Conservation (phyloP, 768 basidiomycete species). For the Pleurotus salmoneostramineus region DNA sequence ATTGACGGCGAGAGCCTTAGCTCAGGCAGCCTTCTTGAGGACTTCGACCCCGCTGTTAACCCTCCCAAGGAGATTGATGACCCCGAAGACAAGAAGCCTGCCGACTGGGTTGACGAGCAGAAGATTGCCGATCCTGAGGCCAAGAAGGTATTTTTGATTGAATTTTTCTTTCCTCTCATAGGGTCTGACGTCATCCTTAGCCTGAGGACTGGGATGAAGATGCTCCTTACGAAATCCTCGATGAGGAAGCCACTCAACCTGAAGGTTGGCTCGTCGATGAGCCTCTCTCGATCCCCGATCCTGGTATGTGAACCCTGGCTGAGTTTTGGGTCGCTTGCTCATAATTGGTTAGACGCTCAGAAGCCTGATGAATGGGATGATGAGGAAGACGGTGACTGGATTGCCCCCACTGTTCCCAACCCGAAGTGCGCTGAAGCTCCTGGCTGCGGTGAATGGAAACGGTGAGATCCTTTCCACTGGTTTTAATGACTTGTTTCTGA, state of each 20-base stretch:
- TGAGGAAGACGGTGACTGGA: slow-evolving; percentile 99
- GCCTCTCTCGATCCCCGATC: slow-evolving; percentile 76
- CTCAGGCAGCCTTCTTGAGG: slow-evolving; percentile 83
- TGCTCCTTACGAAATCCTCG: slow-evolving; percentile 87
- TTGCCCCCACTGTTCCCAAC: slow-evolving; percentile 86
- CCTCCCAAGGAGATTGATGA: slow-evolving; percentile 93
- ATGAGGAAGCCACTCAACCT: slow-evolving; percentile 85
- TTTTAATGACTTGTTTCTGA: background rate
- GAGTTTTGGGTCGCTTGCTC: background rate
- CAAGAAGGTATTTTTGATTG: slow-evolving; percentile 51
- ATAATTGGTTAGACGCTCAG: slow-evolving; percentile 52
- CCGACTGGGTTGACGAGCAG: slow-evolving; percentile 88
- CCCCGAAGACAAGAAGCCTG: slow-evolving; percentile 85
- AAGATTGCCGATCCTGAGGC: slow-evolving; percentile 84
- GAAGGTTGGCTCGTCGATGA: slow-evolving; percentile 96
- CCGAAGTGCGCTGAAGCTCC: slow-evolving; percentile 86
- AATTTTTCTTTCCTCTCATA: slow-evolving; percentile 1
- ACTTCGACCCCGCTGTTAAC: slow-evolving; percentile 93
- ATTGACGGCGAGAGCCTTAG: slow-evolving; percentile 85
- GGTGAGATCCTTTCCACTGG: slow-evolving; percentile 33
- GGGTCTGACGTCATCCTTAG: slow-evolving; percentile 27
- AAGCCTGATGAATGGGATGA: slow-evolving; percentile 99
- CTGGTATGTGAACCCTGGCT: slow-evolving; percentile 45
- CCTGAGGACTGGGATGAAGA: slow-evolving; percentile 98
- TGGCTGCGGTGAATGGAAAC: slow-evolving; percentile 95